Evolutionary conservation across 1,139 yeast genomes (phyloP), one percentile per base, ranked within the genome.

Genomic region (Hyphopichia burtonii): DNA sequence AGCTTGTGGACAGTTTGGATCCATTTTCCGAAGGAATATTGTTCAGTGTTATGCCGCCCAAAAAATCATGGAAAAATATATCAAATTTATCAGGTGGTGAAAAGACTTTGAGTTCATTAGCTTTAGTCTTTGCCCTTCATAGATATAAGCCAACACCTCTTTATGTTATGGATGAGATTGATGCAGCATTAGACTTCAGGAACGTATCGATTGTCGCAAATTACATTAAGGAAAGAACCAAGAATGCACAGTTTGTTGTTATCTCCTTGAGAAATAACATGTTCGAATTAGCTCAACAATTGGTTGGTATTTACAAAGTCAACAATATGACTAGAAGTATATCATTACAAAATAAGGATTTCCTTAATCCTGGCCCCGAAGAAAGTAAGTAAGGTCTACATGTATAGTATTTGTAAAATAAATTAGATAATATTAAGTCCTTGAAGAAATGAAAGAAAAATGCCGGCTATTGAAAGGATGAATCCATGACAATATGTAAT

Each of bases 101-200:
- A 56, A 94, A 94, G 66, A 94, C 99, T 0, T 75, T 94, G 51
- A 86, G 96, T 58, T 93, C 99, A 0, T 73, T 94, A 55, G 99
- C 99, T 0, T 74, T 94, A 50, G 99, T 94, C 4, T 94, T 94
- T 76, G 99, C 99, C 0, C 76, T 94, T 36, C 99, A 94, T 61
- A 88, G 87, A 54, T 94, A 89, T 62, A 93, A 90, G 59, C 99
- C 99, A 1, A 94, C 99, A 0, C 99, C 99, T 7, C 68, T 94
- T 38, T 94, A 94, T 60, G 99, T 94, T 31, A 94, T 94, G 99
- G 99, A 94, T 68, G 99, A 94, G 67, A 93, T 94, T 54, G 99
- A 94, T 68, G 99, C 99, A 0, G 99, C 99, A 1, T 75, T 94
- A 52, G 99, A 94, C 68, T 94, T 93, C 66, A 74, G 98, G 59